A percentile compares a stretch with the other conserved stretches of the same genome.
Evolutionary conservation across 2,329 filamentous ascomycete species (phyloP).

Genomic region (Chrysosporium queenslandicum): DNA sequence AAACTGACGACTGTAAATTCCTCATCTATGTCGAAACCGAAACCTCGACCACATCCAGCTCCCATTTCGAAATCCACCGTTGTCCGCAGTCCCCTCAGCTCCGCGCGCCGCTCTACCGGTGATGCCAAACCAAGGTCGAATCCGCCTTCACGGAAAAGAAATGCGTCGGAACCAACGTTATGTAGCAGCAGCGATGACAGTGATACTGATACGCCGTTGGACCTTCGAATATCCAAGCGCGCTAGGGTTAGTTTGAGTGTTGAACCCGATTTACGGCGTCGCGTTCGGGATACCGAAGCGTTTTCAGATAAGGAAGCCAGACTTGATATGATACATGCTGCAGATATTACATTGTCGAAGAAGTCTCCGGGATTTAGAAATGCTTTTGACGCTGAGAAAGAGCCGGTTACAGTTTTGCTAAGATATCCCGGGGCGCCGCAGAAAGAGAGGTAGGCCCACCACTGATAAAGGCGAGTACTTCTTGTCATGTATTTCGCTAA

Average conservation of each 20-base stretch:
- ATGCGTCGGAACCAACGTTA: conserved; percentile 31
- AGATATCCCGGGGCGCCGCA: conserved; percentile 72
- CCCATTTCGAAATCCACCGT: neutral
- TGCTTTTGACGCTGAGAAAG: conserved; percentile 38
- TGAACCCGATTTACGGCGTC: conserved; percentile 38
- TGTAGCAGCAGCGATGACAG: conserved; percentile 36
- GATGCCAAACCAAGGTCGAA: conserved; percentile 11
- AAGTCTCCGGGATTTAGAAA: conserved; percentile 43
- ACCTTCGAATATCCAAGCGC: conserved; percentile 36
- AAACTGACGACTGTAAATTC: conserved; percentile 24
- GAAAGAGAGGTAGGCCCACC: conserved; percentile 50
- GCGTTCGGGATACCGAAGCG: conserved; percentile 37
- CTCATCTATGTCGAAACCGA: conserved; percentile 21
- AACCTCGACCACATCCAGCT: conserved; percentile 16
- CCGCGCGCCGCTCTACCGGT: neutral
- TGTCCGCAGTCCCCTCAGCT: conserved; percentile 5
- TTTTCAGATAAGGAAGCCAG: conserved; percentile 33
- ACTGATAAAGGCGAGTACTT: neutral
- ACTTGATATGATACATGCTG: conserved; percentile 41
- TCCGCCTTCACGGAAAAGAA: conserved; percentile 28
- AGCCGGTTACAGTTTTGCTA: conserved; percentile 50
- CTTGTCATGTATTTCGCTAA: neutral
- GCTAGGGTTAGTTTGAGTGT: conserved; percentile 32
- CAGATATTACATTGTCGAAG: conserved; percentile 38
- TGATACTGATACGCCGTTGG: conserved; percentile 30